Evolutionary conservation across 1,284 basidiomycete genomes (phyloP).

Genomic region (Phylloboletellus chloephorus): DNA sequence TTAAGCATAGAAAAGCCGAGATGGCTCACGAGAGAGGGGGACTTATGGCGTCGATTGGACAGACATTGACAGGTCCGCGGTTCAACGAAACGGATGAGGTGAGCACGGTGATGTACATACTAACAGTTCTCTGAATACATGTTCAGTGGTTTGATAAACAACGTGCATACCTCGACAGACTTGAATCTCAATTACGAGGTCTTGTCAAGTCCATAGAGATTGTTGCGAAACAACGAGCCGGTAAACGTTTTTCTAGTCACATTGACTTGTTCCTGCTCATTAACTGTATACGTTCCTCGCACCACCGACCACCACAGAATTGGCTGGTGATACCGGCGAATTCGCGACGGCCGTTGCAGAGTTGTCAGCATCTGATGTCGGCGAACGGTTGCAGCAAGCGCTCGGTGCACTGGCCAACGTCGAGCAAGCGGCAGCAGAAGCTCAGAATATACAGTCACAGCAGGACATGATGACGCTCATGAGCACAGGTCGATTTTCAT

Average conservation of each 20-base stretch:
- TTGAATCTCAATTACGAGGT: slow-evolving; percentile 85
- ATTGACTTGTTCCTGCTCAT: neutral
- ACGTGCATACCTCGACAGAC: slow-evolving; percentile 78
- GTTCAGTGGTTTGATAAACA: slow-evolving; percentile 88
- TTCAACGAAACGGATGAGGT: slow-evolving; percentile 94
- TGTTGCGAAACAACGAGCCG: slow-evolving; percentile 75
- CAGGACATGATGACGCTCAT: slow-evolving; percentile 75
- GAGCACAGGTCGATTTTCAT: slow-evolving; percentile 53
- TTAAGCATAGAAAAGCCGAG: slow-evolving; percentile 81
- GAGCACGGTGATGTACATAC: slow-evolving; percentile 13
- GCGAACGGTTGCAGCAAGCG: slow-evolving; percentile 63
- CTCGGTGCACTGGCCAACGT: slow-evolving; percentile 70
- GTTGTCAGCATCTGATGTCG: slow-evolving; percentile 71
- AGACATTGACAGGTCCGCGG: slow-evolving; percentile 72
- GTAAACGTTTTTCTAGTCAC: slow-evolving; percentile 38
- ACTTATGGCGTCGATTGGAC: slow-evolving; percentile 73
- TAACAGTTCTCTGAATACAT: neutral
- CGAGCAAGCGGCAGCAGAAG: slow-evolving; percentile 63
- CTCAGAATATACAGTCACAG: slow-evolving; percentile 68
- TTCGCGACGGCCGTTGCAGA: slow-evolving; percentile 65
- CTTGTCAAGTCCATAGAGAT: slow-evolving; percentile 82
- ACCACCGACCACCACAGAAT: slow-evolving; percentile 40
- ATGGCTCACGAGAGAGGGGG: slow-evolving; percentile 71
- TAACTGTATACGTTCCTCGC: neutral
- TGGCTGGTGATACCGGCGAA: slow-evolving; percentile 63